phyloP scores from a whole-genome alignment of 2,329 filamentous ascomycete species.

The Amesomyces nigricolor region DNA sequence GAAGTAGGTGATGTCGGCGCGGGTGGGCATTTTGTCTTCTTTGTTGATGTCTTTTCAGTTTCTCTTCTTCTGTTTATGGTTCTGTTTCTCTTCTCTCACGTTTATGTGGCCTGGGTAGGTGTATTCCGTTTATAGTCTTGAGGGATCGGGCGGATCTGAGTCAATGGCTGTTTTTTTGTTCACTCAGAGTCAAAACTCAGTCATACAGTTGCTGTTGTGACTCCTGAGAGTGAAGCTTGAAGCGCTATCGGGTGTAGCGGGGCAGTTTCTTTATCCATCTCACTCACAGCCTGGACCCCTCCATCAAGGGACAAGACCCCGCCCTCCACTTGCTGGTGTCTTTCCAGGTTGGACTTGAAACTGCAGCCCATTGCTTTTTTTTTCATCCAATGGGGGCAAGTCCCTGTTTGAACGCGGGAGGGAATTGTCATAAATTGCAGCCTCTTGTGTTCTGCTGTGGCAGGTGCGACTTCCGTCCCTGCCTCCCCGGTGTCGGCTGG shows the following conservation, averaged over 20 bases:
- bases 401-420: not conserved
- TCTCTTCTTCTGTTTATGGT: not conserved
- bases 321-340: not conserved
- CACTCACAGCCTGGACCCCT: not conserved
- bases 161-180: not conserved
- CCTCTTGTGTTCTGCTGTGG: not conserved
- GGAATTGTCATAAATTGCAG: not conserved
- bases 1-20: conserved; percentile 77
- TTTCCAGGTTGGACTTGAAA: not conserved
- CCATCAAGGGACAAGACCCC: conserved; percentile 4
- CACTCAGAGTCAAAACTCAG: not conserved
- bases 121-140: not conserved
- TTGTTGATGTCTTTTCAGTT: not conserved
- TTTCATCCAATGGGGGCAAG: conserved; percentile 5
- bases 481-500: conserved; percentile 8
- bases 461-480: conserved; percentile 1
- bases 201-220: not conserved
- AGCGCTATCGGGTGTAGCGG: conserved; percentile 1
- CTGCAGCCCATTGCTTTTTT: not conserved
- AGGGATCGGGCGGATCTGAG: not conserved
- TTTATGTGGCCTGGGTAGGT: not conserved
- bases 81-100: not conserved
- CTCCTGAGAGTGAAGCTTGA: not conserved
- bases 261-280: conserved; percentile 6
- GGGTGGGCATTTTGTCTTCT: conserved; percentile 54